Percentiles rank a stretch among this genome's conserved stretches.
phyloP scores from a whole-genome alignment of 805 yeast genomes.

The Candida rishiriensis region DNA sequence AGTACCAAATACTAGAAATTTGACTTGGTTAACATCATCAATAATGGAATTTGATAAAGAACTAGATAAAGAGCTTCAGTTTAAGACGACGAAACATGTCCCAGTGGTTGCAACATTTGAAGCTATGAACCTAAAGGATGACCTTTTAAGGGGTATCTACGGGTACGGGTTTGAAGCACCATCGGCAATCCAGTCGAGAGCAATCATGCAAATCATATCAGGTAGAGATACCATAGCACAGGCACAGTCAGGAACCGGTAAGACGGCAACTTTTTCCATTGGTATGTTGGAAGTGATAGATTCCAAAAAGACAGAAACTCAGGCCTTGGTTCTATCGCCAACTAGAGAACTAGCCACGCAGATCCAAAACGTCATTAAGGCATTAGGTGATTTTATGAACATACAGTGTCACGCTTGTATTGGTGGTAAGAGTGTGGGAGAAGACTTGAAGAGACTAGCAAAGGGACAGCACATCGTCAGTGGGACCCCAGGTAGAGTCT shows the following conservation, averaged over 20 bases:
- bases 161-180: slow-evolving; percentile 81
- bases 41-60: slow-evolving; percentile 58
- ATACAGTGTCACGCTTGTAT: slow-evolving; percentile 93
- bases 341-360: slow-evolving; percentile 97
- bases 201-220: slow-evolving; percentile 70
- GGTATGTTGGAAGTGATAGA: slow-evolving; percentile 60
- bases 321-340: slow-evolving; percentile 93
- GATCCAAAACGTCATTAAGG: slow-evolving; percentile 88
- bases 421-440: slow-evolving; percentile 90
- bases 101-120: slow-evolving; percentile 56
- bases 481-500: slow-evolving; percentile 98
- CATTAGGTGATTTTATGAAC: slow-evolving; percentile 87
- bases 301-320: slow-evolving; percentile 66
- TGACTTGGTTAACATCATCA: no score
- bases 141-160: slow-evolving; percentile 58
- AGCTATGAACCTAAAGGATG: slow-evolving; percentile 67
- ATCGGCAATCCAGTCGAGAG: slow-evolving; percentile 78
- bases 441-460: slow-evolving; percentile 79
- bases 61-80: slow-evolving; percentile 53
- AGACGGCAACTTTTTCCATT: slow-evolving; percentile 84
- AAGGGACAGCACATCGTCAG: slow-evolving; percentile 90
- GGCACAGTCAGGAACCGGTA: slow-evolving; percentile 89
- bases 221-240: slow-evolving; percentile 77
- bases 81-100: slow-evolving; percentile 58
- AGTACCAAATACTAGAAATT: no score